These are phyloP conservation scores for Saksenaea oblongispora DNA, from an alignment of 371 early-diverging fungal genomes.

Conservation along the genomic window DNA sequence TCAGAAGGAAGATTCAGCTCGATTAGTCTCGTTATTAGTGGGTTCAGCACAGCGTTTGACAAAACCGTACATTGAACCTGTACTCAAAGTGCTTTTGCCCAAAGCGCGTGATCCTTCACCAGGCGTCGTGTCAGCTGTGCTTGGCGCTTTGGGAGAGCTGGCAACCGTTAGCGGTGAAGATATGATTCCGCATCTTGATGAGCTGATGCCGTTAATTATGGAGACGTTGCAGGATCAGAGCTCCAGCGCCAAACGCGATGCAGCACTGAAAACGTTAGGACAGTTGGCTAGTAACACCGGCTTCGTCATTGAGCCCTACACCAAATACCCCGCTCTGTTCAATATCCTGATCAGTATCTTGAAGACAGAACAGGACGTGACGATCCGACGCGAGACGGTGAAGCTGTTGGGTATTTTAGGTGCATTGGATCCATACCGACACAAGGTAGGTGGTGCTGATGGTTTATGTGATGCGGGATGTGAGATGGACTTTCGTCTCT, in stretches of 20 bases:
- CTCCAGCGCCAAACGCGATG: conserved; percentile 82
- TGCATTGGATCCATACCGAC: conserved; percentile 93
- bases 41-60: conserved; percentile 81
- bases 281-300: conserved; percentile 87
- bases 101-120: conserved; percentile 82
- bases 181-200: conserved; percentile 78
- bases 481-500: background rate
- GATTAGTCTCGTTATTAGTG: conserved; percentile 76
- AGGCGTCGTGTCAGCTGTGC: conserved; percentile 80
- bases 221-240: conserved; percentile 92
- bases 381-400: conserved; percentile 83
- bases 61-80: conserved; percentile 90
- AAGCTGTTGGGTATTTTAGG: conserved; percentile 94
- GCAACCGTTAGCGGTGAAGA: conserved; percentile 88
- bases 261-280: conserved; percentile 85
- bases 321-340: conserved; percentile 86
- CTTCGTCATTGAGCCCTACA: conserved; percentile 90
- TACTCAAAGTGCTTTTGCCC: conserved; percentile 82
- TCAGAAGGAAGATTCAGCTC: conserved; percentile 90
- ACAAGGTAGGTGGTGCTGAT: conserved; percentile 59
- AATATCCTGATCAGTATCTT: conserved; percentile 80
- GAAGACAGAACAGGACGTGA: conserved; percentile 75
- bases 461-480: background rate
- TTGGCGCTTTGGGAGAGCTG: conserved; percentile 89
- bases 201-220: conserved; percentile 85